Base-by-base conservation (phyloP, 768 basidiomycete genomes). In the Kwoniella mangroviensis region DNA sequence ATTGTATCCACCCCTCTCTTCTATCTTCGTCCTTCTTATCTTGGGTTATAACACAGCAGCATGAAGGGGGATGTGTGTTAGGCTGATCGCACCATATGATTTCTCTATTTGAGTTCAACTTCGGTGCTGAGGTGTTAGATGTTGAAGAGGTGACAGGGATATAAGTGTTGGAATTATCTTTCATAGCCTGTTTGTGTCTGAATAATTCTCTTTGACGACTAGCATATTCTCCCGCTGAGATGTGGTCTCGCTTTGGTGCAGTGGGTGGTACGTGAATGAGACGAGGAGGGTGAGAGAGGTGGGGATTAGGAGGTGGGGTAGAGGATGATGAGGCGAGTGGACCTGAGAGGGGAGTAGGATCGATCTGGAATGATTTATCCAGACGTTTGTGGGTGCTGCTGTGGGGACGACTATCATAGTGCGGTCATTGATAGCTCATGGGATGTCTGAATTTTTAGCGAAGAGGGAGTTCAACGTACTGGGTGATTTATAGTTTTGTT, bases 81-180 rank as follows among this genome's bases (percentile, higher is more conserved):
- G 56, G 56, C 4, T 34, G 13, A 57, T 57, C 34, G 28, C 56
- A 57, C 26, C 56, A 57, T 57, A 57, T 40, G 15, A 17, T 40
- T 7, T 57, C 26, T 26, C 56, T 26, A 26, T 57, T 24, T 13
- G 26, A 24, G 15, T 26, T 26, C 56, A 21, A 26, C 2, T 19
- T 57, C n/a, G n/a, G n/a, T 12, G 26, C 22, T 56, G 17, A 26
- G 7, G 15, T 26, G 26, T 17, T 28, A 12, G 13, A 12, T 13
- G 45, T 49, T 49, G 45, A 49, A 19, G 45, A 13, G 6, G 19
- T 6, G 10, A 49, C 5, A 15, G 45, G 45, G 12, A 49, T 49
- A 49, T 10, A 1, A 24, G 26, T 13, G 0, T 12, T n/a, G 21
- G 53, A 19, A n/a, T 55, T 21, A 24, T 21, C 13, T 4, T 13